These are phyloP conservation scores for Pseudogymnoascus sp. DNA, from an alignment of 2,329 filamentous ascomycete species.

Conservation along the genomic window DNA sequence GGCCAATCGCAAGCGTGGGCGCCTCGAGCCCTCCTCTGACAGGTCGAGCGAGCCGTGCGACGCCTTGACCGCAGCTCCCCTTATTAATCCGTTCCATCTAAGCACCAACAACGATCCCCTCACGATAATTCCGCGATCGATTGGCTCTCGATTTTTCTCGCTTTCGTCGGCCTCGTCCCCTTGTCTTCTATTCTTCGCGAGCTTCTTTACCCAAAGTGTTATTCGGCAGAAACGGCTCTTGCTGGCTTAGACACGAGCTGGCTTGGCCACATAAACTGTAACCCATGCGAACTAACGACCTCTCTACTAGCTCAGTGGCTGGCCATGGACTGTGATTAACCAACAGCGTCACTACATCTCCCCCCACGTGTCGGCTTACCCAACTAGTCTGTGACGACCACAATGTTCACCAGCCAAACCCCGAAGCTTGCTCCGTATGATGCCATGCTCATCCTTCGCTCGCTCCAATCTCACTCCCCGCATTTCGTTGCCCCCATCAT, in stretches of 20 bases:
- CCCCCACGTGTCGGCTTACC: background rate
- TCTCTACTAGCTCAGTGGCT: background rate
- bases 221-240: background rate
- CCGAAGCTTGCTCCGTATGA: background rate
- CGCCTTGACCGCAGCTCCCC: background rate
- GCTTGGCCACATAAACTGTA: background rate
- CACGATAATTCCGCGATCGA: background rate
- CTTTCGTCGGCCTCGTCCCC: background rate
- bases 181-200: background rate
- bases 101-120: conserved; percentile 1
- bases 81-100: background rate
- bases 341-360: background rate
- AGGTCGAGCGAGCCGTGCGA: conserved; percentile 2
- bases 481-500: background rate
- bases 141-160: conserved; percentile 4
- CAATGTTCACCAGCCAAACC: background rate
- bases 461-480: background rate
- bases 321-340: background rate
- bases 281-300: background rate
- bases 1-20: background rate
- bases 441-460: background rate
- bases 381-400: background rate
- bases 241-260: background rate
- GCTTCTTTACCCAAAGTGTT: conserved; percentile 1
- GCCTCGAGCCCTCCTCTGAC: background rate